Percentiles rank a stretch among this genome's conserved stretches.
Evolutionary conservation across 345 rosid species (phyloP).

Genomic region (Euphorbia peplus): DNA sequence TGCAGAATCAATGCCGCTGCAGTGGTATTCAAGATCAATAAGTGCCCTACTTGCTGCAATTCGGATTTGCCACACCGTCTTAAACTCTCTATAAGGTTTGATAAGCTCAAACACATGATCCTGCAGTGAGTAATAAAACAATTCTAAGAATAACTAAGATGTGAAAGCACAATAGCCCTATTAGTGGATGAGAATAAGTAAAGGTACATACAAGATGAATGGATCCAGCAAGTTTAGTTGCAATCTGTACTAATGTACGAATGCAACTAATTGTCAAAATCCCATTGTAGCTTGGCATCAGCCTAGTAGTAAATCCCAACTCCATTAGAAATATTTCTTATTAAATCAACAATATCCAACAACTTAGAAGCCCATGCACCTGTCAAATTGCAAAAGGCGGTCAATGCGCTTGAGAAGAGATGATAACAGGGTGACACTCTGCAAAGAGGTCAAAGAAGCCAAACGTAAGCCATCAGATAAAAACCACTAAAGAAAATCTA

Average conservation of each 20-base stretch:
- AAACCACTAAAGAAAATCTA: neutral
- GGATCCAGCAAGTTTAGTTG: constrained; percentile 73
- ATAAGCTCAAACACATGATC: constrained; percentile 71
- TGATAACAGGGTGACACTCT: constrained; percentile 70
- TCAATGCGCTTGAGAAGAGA: constrained; percentile 97
- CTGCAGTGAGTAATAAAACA: constrained; percentile 42
- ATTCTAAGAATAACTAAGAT: constrained; percentile 17
- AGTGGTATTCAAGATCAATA: constrained; percentile 81
- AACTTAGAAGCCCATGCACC: constrained; percentile 41
- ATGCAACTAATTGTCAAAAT: constrained; percentile 91
- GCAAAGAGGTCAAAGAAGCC: constrained; percentile 34
- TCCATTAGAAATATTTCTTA: constrained; percentile 1
- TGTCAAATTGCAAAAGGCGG: constrained; percentile 90
- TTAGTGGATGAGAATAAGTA: constrained; percentile 5
- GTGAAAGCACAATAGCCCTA: constrained; percentile 13
- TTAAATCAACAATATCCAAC: constrained; percentile 5
- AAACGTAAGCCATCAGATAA: constrained; percentile 12
- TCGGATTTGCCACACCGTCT: constrained; percentile 67
- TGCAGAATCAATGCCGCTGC: constrained; percentile 76
- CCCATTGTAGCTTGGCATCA: constrained; percentile 97
- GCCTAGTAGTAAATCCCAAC: constrained; percentile 46
- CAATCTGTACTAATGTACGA: constrained; percentile 76
- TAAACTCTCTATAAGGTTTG: constrained; percentile 62
- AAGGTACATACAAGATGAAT: constrained; percentile 63
- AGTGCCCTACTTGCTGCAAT: constrained; percentile 91